phyloP scores from a whole-genome alignment of 345 rosid genomes.

The Arabidopsis arenosa region DNA sequence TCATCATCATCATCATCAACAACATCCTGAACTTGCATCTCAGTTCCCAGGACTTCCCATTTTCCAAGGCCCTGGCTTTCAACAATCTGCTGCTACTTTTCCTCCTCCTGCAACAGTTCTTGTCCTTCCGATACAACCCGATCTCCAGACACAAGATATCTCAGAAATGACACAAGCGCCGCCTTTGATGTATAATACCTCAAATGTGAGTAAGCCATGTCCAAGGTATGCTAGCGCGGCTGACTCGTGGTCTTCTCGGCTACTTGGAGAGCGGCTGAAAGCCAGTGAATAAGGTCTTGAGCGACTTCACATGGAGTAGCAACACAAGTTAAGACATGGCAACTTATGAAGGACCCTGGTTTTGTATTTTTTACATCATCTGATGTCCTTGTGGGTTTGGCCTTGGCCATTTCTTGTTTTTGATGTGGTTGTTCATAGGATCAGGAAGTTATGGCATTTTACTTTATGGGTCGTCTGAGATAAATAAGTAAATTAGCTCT shows the following conservation, averaged over 20 bases:
- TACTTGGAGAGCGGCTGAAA: constrained; percentile 56
- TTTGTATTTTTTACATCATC: constrained; percentile 9
- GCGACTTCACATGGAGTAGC: constrained; percentile 9
- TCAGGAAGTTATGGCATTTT: constrained; percentile 13
- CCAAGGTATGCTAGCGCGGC: constrained; percentile 76
- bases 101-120: constrained; percentile 60
- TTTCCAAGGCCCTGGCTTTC: constrained; percentile 35
- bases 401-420: constrained; percentile 12
- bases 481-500: constrained; percentile 37
- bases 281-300: constrained; percentile 41
- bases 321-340: constrained; percentile 12
- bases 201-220: constrained; percentile 80
- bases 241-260: constrained; percentile 86
- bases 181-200: constrained; percentile 34
- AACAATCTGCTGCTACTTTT: constrained; percentile 48
- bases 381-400: constrained; percentile 24
- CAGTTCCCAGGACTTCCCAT: constrained; percentile 44
- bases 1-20: constrained; percentile 45
- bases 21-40: constrained; percentile 42
- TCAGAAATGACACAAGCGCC: constrained; percentile 36
- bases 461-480: constrained; percentile 8
- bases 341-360: constrained; percentile 20
- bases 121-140: constrained; percentile 67
- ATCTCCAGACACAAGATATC: constrained; percentile 49
- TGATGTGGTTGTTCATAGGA: constrained; percentile 18